Evolutionary conservation across 2,329 filamentous ascomycete genomes (phyloP).

Genomic region (Phialophora chinensis): DNA sequence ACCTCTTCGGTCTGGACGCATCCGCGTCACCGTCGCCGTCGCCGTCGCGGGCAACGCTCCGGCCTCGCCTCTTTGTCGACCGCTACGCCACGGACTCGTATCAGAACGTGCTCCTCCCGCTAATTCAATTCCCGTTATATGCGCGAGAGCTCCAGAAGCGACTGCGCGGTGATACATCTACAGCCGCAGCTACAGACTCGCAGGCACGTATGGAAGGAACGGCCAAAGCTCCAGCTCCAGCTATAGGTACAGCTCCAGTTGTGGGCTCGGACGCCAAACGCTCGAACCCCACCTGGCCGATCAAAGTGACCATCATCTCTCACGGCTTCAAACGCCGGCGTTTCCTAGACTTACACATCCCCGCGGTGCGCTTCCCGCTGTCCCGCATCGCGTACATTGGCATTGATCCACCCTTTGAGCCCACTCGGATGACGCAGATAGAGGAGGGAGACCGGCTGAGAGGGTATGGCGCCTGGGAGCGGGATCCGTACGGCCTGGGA

Average conservation of each 20-base stretch:
- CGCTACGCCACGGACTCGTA: conserved; percentile 81
- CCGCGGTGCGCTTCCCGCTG: conserved; percentile 59
- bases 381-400: conserved; percentile 60
- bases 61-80: conserved; percentile 64
- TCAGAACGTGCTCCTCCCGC: conserved; percentile 79
- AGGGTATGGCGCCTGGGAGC: conserved; percentile 49
- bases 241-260: too few species aligned
- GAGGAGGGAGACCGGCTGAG: conserved; percentile 35
- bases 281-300: conserved; percentile 57
- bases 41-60: conserved; percentile 19
- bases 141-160: conserved; percentile 9
- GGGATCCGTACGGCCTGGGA: conserved; percentile 49
- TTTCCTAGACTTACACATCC: conserved; percentile 68
- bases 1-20: conserved; percentile 29
- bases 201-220: too few species aligned
- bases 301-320: conserved; percentile 66
- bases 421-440: conserved; percentile 40
- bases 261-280: not conserved
- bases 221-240: too few species aligned
- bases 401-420: conserved; percentile 64
- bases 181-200: not conserved
- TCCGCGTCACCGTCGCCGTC: not conserved
- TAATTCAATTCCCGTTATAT: conserved; percentile 60
- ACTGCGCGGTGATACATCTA: not conserved
- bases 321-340: conserved; percentile 72